These are phyloP conservation scores for Nitzschia sp. DNA, from an alignment of 108 stramenopile species.

Conservation along the genomic window DNA sequence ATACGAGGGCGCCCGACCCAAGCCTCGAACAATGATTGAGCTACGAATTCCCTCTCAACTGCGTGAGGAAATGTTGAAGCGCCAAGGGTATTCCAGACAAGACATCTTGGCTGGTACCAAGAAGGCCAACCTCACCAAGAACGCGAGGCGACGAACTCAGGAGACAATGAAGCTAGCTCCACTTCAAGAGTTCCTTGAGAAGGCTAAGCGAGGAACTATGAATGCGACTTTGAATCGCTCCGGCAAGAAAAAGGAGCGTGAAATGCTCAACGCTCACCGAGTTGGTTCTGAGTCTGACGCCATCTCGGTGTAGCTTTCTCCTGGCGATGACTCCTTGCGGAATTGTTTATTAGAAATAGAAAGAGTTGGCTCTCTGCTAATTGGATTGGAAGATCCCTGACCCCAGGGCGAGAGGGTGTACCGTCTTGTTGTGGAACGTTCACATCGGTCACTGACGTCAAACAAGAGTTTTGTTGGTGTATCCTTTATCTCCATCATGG, in stretches of 20 bases:
- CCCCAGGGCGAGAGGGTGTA: no score
- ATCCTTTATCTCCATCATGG: no score
- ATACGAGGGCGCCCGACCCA: slow-evolving; percentile 17
- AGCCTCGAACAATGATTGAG: slow-evolving; percentile 25
- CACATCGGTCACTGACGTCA: no score
- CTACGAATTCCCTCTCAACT: slow-evolving; percentile 26
- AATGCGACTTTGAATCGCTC: slow-evolving; percentile 2
- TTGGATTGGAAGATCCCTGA: no score
- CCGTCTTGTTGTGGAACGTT: no score
- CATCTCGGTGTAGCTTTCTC: no score
- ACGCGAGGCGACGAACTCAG: slow-evolving; percentile 25
- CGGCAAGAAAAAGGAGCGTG: slow-evolving; percentile 23
- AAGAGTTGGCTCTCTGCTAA: no score
- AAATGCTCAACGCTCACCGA: slow-evolving; percentile 7
- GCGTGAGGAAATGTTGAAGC: slow-evolving; percentile 18
- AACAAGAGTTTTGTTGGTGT: no score
- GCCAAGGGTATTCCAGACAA: slow-evolving; percentile 15
- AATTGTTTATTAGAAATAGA: neutral
- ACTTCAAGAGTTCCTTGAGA: slow-evolving; percentile 20
- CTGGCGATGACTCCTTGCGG: no score
- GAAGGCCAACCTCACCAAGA: slow-evolving; percentile 24
- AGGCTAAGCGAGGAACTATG: slow-evolving; percentile 5
- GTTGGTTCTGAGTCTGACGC: neutral
- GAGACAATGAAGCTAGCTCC: slow-evolving; percentile 27
- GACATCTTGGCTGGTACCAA: slow-evolving; percentile 22